These are phyloP conservation scores for Boletus rufocinnamomeus DNA, from an alignment of 768 basidiomycete species.

Conservation along the genomic window DNA sequence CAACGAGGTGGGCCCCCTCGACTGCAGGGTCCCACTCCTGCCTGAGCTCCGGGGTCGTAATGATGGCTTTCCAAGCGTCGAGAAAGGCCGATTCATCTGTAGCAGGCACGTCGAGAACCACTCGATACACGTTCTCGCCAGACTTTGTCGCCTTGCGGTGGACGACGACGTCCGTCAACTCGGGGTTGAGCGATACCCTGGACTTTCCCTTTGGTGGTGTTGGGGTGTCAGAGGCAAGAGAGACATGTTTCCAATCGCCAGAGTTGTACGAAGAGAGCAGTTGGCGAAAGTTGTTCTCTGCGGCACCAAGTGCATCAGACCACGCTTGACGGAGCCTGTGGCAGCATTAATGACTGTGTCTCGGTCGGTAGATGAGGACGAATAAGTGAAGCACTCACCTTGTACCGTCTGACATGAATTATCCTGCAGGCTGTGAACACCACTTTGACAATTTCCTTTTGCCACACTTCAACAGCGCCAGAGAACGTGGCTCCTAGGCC, in stretches of 20 bases:
- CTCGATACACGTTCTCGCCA: conserved; percentile 79
- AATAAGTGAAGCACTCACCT: conserved; percentile 40
- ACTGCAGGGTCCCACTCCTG: conserved; percentile 96
- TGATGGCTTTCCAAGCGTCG: conserved; percentile 78
- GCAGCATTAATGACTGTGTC: background rate
- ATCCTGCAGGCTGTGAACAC: background rate
- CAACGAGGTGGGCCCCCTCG: conserved; percentile 77
- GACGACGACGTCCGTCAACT: conserved; percentile 71
- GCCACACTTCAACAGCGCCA: background rate
- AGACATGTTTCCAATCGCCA: conserved; percentile 80
- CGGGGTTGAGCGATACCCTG: conserved; percentile 51
- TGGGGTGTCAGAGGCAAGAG: conserved; percentile 42
- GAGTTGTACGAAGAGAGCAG: conserved; percentile 71
- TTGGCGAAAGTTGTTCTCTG: conserved; percentile 76
- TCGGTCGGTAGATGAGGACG: background rate
- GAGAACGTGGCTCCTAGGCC: conserved; percentile 8
- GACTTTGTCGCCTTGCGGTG: conserved; percentile 69
- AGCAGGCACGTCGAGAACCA: conserved; percentile 75
- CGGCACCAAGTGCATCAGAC: conserved; percentile 71
- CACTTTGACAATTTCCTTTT: background rate
- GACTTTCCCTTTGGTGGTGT: conserved; percentile 63
- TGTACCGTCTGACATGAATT: conserved; percentile 59
- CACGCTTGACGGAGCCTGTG: conserved; percentile 79
- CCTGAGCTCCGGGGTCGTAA: conserved; percentile 84
- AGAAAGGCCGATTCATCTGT: conserved; percentile 59